phyloP scores from a whole-genome alignment of 169 alveolate genomes.

The Cryptosporidium tyzzeri region DNA sequence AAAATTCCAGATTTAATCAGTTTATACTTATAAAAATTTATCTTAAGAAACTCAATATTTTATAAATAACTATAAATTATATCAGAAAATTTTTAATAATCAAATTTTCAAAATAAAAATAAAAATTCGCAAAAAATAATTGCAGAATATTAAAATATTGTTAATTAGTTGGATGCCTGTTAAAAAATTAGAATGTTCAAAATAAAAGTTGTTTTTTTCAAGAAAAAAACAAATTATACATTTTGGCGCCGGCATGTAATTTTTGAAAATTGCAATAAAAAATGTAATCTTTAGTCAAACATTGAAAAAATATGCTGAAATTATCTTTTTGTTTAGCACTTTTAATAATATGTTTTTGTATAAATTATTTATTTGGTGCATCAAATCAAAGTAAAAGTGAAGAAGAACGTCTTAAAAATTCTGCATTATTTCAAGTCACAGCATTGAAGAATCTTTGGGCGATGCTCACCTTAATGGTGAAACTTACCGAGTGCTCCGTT shows the following conservation, averaged over 20 bases:
- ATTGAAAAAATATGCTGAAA: background rate
- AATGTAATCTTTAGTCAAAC: background rate
- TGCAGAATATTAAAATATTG: too few relatives aligned
- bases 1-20: too few relatives aligned
- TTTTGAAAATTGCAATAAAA: background rate
- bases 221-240: background rate
- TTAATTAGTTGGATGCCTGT: background rate
- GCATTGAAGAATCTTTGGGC: background rate
- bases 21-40: too few relatives aligned
- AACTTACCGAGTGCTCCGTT: background rate
- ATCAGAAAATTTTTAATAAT: too few relatives aligned
- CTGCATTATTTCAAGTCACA: background rate
- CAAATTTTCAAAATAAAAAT: too few relatives aligned
- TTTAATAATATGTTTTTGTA: background rate
- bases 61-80: too few relatives aligned
- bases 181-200: background rate
- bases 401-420: too few relatives aligned
- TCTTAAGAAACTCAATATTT: too few relatives aligned
- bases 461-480: too few relatives aligned
- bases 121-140: too few relatives aligned
- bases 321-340: background rate
- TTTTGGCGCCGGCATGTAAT: conserved; percentile 1
- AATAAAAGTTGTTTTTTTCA: background rate
- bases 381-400: background rate
- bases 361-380: background rate